A percentile compares a stretch with the other conserved stretches of the same genome.
Evolutionary conservation across 2,329 filamentous ascomycete genomes (phyloP).

Genomic region (Trichoderma breve): DNA sequence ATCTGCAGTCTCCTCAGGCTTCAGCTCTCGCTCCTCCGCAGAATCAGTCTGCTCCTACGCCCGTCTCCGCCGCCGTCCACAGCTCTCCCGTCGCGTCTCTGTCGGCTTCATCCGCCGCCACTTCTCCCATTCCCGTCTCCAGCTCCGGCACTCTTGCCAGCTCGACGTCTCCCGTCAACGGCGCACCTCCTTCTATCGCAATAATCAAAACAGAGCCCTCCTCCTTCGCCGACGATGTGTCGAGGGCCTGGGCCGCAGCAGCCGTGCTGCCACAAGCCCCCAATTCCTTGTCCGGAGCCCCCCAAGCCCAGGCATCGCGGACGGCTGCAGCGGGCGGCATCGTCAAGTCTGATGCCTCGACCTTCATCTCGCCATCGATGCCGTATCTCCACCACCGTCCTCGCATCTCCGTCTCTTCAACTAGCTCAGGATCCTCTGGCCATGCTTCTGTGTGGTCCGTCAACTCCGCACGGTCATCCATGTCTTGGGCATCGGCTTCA

Average conservation of each 20-base stretch:
- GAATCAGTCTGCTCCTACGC: conserved; percentile 29
- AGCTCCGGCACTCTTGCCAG: conserved; percentile 34
- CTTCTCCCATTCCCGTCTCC: conserved; percentile 26
- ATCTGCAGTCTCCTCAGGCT: conserved; percentile 12
- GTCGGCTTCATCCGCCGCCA: conserved; percentile 21
- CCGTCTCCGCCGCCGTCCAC: conserved; percentile 23
- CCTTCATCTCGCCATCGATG: conserved; percentile 38
- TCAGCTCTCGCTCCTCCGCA: conserved; percentile 28
- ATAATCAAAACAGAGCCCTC: conserved; percentile 20
- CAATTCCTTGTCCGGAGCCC: background rate
- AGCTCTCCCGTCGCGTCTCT: conserved; percentile 19
- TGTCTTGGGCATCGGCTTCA: conserved; percentile 41
- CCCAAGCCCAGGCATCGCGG: background rate
- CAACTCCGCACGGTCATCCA: conserved; percentile 39
- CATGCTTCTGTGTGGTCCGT: conserved; percentile 48
- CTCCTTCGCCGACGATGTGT: conserved; percentile 18
- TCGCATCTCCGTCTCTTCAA: conserved; percentile 49
- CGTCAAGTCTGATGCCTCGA: conserved; percentile 24
- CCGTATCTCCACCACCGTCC: conserved; percentile 41
- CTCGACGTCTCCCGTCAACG: conserved; percentile 17
- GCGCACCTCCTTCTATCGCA: conserved; percentile 16
- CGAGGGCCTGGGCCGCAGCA: conserved; percentile 17
- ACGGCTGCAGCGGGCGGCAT: background rate
- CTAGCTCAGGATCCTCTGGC: conserved; percentile 50
- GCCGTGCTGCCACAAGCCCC: conserved; percentile 4